phyloP scores from a whole-genome alignment of 2,329 filamentous ascomycete species.

The Cryphonectria naterciae region DNA sequence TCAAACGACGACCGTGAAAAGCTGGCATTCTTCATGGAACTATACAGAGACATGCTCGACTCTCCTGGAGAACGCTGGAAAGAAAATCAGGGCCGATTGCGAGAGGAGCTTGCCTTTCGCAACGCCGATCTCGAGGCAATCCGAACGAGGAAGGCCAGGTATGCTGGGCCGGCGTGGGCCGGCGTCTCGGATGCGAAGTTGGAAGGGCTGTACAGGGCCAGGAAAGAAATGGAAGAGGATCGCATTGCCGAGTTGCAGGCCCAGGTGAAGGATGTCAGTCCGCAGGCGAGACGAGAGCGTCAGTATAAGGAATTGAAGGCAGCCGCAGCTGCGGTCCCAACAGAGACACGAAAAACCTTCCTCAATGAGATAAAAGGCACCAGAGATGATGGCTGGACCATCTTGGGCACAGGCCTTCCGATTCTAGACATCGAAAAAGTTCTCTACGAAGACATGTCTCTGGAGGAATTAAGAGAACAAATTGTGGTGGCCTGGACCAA shows the following conservation, averaged over 20 bases:
- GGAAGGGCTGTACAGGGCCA: neutral
- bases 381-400: neutral
- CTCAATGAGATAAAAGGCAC: neutral
- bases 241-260: neutral
- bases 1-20: neutral
- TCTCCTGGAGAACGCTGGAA: neutral
- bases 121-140: neutral
- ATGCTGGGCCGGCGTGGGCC: neutral
- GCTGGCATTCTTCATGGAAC: neutral
- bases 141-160: neutral
- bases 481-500: neutral
- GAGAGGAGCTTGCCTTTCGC: neutral
- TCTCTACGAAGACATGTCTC: neutral
- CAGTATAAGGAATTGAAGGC: neutral
- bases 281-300: neutral
- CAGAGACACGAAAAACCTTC: neutral
- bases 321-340: neutral
- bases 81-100: neutral
- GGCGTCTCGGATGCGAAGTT: neutral
- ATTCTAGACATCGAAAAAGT: neutral
- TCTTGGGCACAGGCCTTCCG: neutral
- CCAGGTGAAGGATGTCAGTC: neutral
- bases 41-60: neutral
- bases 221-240: neutral
- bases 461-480: neutral